Base-by-base conservation (phyloP, 805 yeast species). In the Myxozyma neglecta region DNA sequence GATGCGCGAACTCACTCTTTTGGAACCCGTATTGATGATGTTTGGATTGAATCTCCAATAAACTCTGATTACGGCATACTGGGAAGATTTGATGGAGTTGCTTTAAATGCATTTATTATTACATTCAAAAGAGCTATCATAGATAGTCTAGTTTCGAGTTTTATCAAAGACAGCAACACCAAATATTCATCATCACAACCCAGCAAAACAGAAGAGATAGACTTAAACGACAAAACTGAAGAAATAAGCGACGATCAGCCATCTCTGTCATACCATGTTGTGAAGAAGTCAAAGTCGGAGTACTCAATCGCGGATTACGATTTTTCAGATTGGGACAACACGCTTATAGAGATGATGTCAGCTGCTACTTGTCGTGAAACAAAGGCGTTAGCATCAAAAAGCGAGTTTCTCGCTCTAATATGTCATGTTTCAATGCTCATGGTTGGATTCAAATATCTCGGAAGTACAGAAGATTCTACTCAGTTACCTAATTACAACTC, bases 231-330 rank as follows among this genome's bases (percentile, higher is more conserved):
- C 37, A 56, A n/a, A n/a, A n/a, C n/a, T n/a, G n/a, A n/a, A n/a
- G n/a, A n/a, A n/a, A n/a, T n/a, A n/a, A n/a, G n/a, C n/a, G n/a
- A n/a, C n/a, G n/a, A 56, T 47, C 59, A 37, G 14, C 64, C 59
- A 6, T 68, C 68, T 9, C 67, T 63, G 10, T 63, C 68, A 16
- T 60, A 65, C 54, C 29, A n/a, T n/a, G n/a, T n/a, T n/a, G n/a
- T n/a, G n/a, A n/a, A n/a, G n/a, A n/a, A n/a, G n/a, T n/a, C n/a
- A n/a, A n/a, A n/a, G n/a, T n/a, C n/a, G n/a, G n/a, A n/a, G n/a
- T n/a, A n/a, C n/a, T n/a, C n/a, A n/a, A n/a, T n/a, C n/a, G n/a
- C n/a, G n/a, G n/a, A n/a, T n/a, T n/a, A n/a, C n/a, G n/a, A n/a
- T n/a, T n/a, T n/a, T n/a, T n/a, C n/a, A n/a, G n/a, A n/a, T n/a